Evolutionary conservation across 805 yeast species (phyloP), one percentile per base, ranked within the genome.

Genomic region (Millerozyma acaciae): DNA sequence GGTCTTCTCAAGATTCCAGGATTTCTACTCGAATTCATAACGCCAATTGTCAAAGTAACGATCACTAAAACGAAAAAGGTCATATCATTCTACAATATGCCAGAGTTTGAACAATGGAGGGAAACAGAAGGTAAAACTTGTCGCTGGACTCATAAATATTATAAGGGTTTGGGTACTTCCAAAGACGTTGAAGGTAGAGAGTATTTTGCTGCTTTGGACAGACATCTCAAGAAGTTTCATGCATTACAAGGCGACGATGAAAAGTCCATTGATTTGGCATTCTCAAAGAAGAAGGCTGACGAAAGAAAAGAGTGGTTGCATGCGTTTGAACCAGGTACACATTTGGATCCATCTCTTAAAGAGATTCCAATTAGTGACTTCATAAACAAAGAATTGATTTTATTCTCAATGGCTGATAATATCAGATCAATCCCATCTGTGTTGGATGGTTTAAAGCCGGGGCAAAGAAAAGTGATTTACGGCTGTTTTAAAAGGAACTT

Each of bases 161-260:
- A 87, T 67, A 93, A 93, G 72, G 98, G 98, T 76, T 75, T 93
- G 72, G 98, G 98, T 78, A 88, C 98, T 4, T 90, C 97, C 1
- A 73, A 80, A 1, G 76, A 78, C 17, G 73, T 66, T 21, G 98
- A 93, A 60, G 85, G 84, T 40, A 77, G 93, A 45, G 93, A 85
- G 53, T 93, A 93, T 52, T 93, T 93, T 57, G 67, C 86, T 26
- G 83, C 84, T 42, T 68, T 93, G 20, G 96, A 84, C 46, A 79
- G 70, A 42, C 98, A 93, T 62, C 69, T 86, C 64, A 93, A 93
- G 53, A 73, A 74, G 18, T 93, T 93, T 57, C 88, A 85, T 54
- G 73, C 87, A 6, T 68, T 93, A 31, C 80, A 84, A 57, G 86
- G 76, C 8, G 78, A 79, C 25, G 98, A 93, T 51, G 76, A 76